Conservation (phyloP, 2,329 filamentous ascomycete genomes). For the Fusarium compactum region DNA sequence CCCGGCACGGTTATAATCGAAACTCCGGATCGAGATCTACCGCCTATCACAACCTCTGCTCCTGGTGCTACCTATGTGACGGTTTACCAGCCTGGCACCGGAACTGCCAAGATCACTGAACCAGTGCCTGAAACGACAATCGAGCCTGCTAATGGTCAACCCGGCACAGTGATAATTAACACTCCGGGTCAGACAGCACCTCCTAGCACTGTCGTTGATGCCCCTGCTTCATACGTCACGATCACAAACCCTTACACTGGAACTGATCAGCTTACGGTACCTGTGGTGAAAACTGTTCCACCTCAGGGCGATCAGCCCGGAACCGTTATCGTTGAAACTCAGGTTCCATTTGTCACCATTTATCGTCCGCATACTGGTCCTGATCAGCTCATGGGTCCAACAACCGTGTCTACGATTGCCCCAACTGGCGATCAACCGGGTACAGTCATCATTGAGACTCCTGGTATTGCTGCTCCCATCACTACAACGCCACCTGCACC, state of each 20-base stretch:
- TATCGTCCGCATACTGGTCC: conserved; percentile 17
- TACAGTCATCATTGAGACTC: conserved; percentile 29
- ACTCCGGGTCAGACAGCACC: conserved; percentile 25
- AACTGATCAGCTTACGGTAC: conserved; percentile 7
- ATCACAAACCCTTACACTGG: conserved; percentile 24
- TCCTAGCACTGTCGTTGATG: conserved; percentile 12
- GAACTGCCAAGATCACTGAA: conserved; percentile 17
- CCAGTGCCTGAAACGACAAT: conserved; percentile 28
- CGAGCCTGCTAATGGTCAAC: conserved; percentile 13
- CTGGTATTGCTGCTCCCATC: neutral
- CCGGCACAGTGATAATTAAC: conserved; percentile 34
- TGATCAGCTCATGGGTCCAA: conserved; percentile 17
- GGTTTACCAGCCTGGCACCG: conserved; percentile 24
- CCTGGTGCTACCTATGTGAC: conserved; percentile 24
- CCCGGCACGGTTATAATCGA: conserved; percentile 35
- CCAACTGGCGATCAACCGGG: conserved; percentile 21
- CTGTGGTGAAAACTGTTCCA: conserved; percentile 9
- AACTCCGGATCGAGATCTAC: conserved; percentile 20
- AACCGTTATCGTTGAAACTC: conserved; percentile 29
- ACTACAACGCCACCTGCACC: conserved; percentile 14
- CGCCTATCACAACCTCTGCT: conserved; percentile 23
- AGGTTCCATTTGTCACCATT: conserved; percentile 12
- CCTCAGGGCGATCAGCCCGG: conserved; percentile 28
- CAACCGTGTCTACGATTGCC: conserved; percentile 25
- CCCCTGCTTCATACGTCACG: conserved; percentile 19